Evolutionary conservation across 164 flowering plant genomes (phyloP).

Genomic region (Macadamia integrifolia): DNA sequence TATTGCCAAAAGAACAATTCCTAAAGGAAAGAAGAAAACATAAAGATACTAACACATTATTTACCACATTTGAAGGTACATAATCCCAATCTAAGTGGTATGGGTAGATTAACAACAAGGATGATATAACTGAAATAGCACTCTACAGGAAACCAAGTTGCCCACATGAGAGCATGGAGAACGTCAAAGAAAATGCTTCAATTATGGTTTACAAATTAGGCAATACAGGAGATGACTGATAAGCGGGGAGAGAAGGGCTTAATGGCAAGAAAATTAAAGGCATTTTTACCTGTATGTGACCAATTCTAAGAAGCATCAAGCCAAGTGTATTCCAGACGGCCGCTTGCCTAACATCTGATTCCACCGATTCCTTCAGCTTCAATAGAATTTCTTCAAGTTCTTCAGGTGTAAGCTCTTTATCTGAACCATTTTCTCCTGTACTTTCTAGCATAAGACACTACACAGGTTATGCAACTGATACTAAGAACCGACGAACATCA

Average conservation of each 20-base stretch:
- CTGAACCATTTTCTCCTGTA: slow-evolving; percentile 45
- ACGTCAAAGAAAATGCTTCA: not conserved
- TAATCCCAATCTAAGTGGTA: slow-evolving; percentile 81
- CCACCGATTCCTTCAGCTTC: slow-evolving; percentile 67
- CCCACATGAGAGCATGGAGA: slow-evolving; percentile 12
- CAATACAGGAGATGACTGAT: not conserved
- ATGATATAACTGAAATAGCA: slow-evolving; percentile 73
- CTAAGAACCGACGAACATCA: slow-evolving; percentile 7
- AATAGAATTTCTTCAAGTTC: slow-evolving; percentile 66
- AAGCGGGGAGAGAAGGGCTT: not conserved
- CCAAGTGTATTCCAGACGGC: slow-evolving; percentile 89
- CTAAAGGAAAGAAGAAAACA: no score
- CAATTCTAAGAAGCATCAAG: slow-evolving; percentile 68
- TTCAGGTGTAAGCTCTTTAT: slow-evolving; percentile 63
- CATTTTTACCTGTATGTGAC: slow-evolving; percentile 61
- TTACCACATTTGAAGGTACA: slow-evolving; percentile 70
- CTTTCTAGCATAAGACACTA: slow-evolving; percentile 78
- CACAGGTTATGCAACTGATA: slow-evolving; percentile 17
- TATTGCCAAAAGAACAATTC: no score
- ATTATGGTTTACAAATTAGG: not conserved
- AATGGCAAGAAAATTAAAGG: not conserved
- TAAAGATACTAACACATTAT: no score
- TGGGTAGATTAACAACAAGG: slow-evolving; percentile 53
- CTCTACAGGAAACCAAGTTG: slow-evolving; percentile 32
- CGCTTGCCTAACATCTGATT: slow-evolving; percentile 71